A percentile compares a stretch with the other conserved stretches of the same genome.
Evolutionary conservation across 352 stramenopile genomes (phyloP).

Genomic region (Poterioochromonas sp.): DNA sequence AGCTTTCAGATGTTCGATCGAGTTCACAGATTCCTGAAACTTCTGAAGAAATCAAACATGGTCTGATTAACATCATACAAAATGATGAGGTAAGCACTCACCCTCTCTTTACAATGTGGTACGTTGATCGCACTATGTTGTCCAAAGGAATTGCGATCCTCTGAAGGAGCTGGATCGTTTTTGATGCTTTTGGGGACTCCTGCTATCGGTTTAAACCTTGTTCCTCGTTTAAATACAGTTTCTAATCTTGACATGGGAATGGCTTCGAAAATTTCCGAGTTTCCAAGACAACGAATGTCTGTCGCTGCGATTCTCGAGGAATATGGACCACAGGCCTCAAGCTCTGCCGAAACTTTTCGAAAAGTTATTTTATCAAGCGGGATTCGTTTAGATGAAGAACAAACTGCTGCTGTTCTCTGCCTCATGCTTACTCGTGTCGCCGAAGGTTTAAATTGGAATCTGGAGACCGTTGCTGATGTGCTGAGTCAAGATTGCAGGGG

Average conservation of each 20-base stretch:
- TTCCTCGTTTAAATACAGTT: background rate
- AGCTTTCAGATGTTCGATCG: background rate
- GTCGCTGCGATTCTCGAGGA: background rate
- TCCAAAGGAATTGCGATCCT: background rate
- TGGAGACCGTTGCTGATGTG: constrained; percentile 45
- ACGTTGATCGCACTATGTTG: background rate
- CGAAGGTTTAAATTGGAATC: constrained; percentile 38
- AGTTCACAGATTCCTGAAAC: background rate
- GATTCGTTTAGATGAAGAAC: background rate
- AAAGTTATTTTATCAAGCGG: background rate
- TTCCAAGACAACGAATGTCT: background rate
- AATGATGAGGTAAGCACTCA: constrained; percentile 3
- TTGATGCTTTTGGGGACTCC: background rate
- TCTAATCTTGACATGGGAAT: background rate
- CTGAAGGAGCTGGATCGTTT: background rate
- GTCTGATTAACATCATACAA: background rate
- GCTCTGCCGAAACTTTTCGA: background rate
- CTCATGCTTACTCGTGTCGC: background rate
- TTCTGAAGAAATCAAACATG: constrained; percentile 10
- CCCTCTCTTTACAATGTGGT: background rate
- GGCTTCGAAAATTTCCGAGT: background rate
- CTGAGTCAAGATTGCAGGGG: constrained; percentile 38
- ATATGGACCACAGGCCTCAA: background rate
- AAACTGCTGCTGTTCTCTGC: background rate
- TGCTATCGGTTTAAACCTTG: background rate